phyloP scores from a whole-genome alignment of 257 asterid species.

The Solanum virginianum region DNA sequence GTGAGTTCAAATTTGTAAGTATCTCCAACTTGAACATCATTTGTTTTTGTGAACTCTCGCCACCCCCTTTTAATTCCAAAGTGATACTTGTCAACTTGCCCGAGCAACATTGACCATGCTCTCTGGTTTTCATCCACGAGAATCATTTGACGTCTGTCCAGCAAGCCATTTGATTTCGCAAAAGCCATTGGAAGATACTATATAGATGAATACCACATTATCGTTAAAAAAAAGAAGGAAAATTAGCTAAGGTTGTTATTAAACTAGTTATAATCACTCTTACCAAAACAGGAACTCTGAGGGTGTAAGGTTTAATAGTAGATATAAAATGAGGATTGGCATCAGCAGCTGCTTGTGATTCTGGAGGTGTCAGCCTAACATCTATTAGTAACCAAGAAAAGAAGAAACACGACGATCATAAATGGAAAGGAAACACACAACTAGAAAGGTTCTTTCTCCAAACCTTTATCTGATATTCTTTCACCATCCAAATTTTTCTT shows the following conservation, averaged over 20 bases:
- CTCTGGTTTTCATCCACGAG: neutral
- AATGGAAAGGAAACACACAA: neutral
- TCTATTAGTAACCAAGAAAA: neutral
- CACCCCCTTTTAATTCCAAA: neutral
- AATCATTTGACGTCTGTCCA: neutral
- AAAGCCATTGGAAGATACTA: neutral
- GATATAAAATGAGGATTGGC: neutral
- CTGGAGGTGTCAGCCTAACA: neutral
- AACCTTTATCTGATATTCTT: neutral
- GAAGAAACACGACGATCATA: neutral
- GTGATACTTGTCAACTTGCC: neutral
- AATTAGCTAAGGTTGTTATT: neutral
- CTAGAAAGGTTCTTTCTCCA: neutral
- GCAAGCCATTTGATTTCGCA: neutral
- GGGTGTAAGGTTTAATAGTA: neutral
- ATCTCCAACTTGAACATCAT: slow-evolving; percentile 5
- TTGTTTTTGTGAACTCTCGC: neutral
- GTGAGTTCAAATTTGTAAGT: slow-evolving; percentile 8
- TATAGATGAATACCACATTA: neutral
- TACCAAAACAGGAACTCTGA: neutral
- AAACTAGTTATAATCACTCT: neutral
- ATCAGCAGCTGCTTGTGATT: neutral
- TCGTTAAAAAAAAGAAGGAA: neutral
- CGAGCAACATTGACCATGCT: neutral
- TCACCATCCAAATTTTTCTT: neutral